Evolutionary conservation across 371 early-diverging fungal genomes (phyloP).

Genomic region (Rhizopus delemar): DNA sequence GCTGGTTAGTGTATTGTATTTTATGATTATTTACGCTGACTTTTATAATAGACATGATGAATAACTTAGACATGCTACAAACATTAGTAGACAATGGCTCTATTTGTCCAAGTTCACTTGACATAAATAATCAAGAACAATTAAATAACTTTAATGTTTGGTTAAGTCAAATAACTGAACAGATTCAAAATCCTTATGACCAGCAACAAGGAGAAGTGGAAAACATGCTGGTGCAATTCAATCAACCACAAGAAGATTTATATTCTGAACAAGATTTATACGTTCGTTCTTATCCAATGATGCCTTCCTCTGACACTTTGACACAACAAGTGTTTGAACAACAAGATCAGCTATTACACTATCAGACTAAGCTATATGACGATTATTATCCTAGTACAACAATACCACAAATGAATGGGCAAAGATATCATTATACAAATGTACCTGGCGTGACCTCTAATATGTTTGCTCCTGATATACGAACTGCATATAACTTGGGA

Average conservation of each 20-base stretch:
- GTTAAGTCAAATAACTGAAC: slow-evolving; percentile 24
- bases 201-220: slow-evolving; percentile 6
- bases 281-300: slow-evolving; percentile 22
- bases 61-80: slow-evolving; percentile 24
- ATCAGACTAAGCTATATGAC: not conserved
- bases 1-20: slow-evolving; percentile 12
- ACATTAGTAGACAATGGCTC: slow-evolving; percentile 22
- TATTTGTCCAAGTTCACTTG: slow-evolving; percentile 12
- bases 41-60: slow-evolving; percentile 24
- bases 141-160: slow-evolving; percentile 20
- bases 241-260: slow-evolving; percentile 8
- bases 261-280: slow-evolving; percentile 26
- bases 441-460: slow-evolving; percentile 12
- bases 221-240: slow-evolving; percentile 21
- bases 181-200: slow-evolving; percentile 12
- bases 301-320: not conserved
- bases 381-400: slow-evolving; percentile 1
- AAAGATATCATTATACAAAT: slow-evolving; percentile 18
- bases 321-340: slow-evolving; percentile 2
- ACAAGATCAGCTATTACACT: not conserved
- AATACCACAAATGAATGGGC: slow-evolving; percentile 13
- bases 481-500: slow-evolving; percentile 14
- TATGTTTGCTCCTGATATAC: slow-evolving; percentile 15
- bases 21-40: slow-evolving; percentile 1
- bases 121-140: slow-evolving; percentile 23